Evolutionary conservation across 108 stramenopile genomes (phyloP).

Genomic region (Nitzschia sp.): DNA sequence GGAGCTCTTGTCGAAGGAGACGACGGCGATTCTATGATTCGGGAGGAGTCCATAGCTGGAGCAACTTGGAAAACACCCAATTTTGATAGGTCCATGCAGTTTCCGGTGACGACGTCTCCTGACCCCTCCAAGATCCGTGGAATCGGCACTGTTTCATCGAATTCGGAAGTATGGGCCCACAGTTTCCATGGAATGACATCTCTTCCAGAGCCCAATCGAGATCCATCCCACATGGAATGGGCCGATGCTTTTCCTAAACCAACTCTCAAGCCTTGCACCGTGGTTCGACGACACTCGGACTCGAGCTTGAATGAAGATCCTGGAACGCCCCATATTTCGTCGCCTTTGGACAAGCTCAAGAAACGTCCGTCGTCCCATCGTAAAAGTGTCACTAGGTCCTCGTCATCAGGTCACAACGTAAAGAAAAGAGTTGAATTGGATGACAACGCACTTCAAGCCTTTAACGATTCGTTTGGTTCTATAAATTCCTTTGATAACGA

Average conservation of each 20-base stretch:
- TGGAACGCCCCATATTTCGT: neutral
- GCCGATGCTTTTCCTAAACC: too few relatives aligned
- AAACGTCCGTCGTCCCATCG: neutral
- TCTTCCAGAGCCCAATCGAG: too few relatives aligned
- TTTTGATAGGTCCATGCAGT: neutral
- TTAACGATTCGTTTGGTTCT: neutral
- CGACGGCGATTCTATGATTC: neutral
- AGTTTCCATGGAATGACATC: neutral
- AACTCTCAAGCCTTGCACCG: too few relatives aligned
- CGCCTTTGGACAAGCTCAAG: neutral
- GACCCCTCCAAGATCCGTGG: neutral
- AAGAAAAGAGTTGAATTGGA: neutral
- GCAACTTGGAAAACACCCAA: neutral
- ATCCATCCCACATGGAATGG: too few relatives aligned
- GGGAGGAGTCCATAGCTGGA: neutral
- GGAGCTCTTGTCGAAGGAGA: slow-evolving; percentile 7
- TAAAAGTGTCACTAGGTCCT: neutral
- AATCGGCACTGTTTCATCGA: neutral
- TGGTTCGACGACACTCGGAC: neutral
- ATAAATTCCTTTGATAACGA: neutral
- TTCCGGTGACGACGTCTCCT: neutral
- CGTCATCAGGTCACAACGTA: neutral
- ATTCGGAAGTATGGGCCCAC: neutral
- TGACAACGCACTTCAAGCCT: neutral
- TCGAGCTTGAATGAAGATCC: neutral